Base-by-base conservation (phyloP, 345 rosid genomes). In the Lumnitzera littorea region DNA sequence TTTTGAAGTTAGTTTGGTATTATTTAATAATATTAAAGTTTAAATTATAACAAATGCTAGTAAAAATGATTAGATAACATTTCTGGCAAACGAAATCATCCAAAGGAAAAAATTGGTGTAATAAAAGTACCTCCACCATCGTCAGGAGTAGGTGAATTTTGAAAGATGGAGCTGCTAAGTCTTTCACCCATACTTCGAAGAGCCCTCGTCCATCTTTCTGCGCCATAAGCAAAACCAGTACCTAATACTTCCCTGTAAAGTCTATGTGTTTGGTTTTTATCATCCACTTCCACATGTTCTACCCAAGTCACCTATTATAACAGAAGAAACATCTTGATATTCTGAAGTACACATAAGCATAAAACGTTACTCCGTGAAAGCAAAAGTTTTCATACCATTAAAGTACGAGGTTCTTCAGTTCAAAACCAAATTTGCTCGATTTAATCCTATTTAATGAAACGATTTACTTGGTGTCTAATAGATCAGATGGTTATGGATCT, bases 281-380 rank as follows among this genome's bases (percentile, higher is more conserved):
- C 85, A 48, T 82, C 86, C 10, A 79, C 92, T 65, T 87, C 89
- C 51, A 84, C 89, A 66, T 91, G 96, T 54, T 88, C 97, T 3
- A 91, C 72, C 96, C 96, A 91, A 10, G 73, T 84, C 23, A 91
- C 84, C 97, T 89, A 57, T 46, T 52, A 51, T 36, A 20, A n/a
- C 2, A 50, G 6, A 7, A 15, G 41, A 36, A 31, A 41, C 15
- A 57, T 41, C 49, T 25, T 56, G 48, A 57, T 23, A 24, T n/a
- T 41, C 49, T 12, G 36, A 50, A 50, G 5, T 50, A 50, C 2
- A 14, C 20, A n/a, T 49, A 5, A 50, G 13, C 9, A 14, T 14
- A 50, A 4, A 50, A 50, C 13, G 20, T 1, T 36, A 36, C 7
- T 36, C 11, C 1, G 3, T 0, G 11, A 36, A 20, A 9, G 43